Conservation (phyloP, 371 early-diverging fungal genomes). For the Saksenaea vasiformis region DNA sequence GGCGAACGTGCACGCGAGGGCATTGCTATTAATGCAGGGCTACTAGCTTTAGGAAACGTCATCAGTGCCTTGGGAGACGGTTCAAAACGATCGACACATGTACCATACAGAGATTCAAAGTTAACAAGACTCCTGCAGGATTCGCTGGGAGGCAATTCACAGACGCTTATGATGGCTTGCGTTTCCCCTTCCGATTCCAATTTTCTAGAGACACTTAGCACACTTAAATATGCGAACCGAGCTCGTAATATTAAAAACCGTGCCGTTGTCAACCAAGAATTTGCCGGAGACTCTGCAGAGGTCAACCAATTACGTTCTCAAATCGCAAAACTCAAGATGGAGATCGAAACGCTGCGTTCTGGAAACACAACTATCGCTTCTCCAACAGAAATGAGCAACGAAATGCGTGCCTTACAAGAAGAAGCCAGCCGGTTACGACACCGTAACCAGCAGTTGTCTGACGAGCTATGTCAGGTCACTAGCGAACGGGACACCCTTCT, state of each 20-base stretch:
- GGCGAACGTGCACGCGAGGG: constrained; percentile 97
- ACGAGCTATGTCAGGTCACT: constrained; percentile 49
- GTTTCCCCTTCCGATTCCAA: constrained; percentile 79
- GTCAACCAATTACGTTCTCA: constrained; percentile 68
- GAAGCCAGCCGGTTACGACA: constrained; percentile 52
- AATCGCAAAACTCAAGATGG: constrained; percentile 64
- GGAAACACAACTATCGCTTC: background rate
- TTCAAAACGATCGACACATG: constrained; percentile 61
- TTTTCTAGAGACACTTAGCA: constrained; percentile 88
- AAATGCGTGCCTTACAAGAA: constrained; percentile 32
- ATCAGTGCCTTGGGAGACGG: constrained; percentile 96
- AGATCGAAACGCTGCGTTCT: constrained; percentile 53
- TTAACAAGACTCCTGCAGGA: constrained; percentile 91
- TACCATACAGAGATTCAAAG: constrained; percentile 98
- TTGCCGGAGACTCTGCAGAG: constrained; percentile 54
- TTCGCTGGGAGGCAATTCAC: constrained; percentile 92
- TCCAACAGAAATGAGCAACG: constrained; percentile 2
- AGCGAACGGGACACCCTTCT: constrained; percentile 64
- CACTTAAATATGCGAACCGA: constrained; percentile 89
- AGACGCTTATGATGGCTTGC: constrained; percentile 93
- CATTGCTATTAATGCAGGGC: constrained; percentile 96
- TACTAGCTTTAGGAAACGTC: constrained; percentile 97
- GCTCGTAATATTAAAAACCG: constrained; percentile 86
- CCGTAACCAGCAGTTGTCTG: constrained; percentile 38
- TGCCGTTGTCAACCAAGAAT: constrained; percentile 54